Conservation (phyloP, 2,329 filamentous ascomycete species). For the Xylariaceae sp. region DNA sequence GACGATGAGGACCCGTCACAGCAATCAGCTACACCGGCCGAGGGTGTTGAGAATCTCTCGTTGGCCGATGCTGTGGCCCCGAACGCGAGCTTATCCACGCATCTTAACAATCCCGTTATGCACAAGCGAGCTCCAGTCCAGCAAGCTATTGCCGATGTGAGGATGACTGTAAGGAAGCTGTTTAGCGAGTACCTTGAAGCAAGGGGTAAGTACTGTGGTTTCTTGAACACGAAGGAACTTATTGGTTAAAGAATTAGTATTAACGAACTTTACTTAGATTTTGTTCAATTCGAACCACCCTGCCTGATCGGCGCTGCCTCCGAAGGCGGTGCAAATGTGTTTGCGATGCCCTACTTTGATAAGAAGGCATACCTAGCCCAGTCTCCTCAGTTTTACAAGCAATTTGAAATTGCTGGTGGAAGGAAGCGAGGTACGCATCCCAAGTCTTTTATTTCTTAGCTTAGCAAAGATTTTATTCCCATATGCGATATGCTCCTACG, state of each 20-base stretch:
- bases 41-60: constrained; percentile 50
- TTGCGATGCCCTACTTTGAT: constrained; percentile 88
- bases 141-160: constrained; percentile 72
- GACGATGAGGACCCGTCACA: constrained; percentile 59
- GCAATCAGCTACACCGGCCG: constrained; percentile 38
- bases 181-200: constrained; percentile 21
- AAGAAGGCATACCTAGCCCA: constrained; percentile 81
- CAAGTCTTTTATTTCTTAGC: too few species aligned
- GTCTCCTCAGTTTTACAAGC: constrained; percentile 87
- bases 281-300: constrained; percentile 89
- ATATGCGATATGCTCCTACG: too few species aligned
- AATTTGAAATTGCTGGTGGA: constrained; percentile 81
- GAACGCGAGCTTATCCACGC: constrained; percentile 80
- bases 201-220: too few species aligned
- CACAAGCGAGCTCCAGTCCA: constrained; percentile 92
- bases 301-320: constrained; percentile 89
- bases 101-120: constrained; percentile 90
- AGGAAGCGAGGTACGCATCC: constrained; percentile 78
- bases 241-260: too few species aligned
- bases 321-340: constrained; percentile 92
- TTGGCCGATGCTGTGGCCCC: constrained; percentile 58
- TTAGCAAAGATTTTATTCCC: too few species aligned
- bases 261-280: too few species aligned
- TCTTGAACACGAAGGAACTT: too few species aligned
- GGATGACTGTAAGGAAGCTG: constrained; percentile 40